Conservation (phyloP, 78 protist genomes). For the Dictyostelium purpureum region DNA sequence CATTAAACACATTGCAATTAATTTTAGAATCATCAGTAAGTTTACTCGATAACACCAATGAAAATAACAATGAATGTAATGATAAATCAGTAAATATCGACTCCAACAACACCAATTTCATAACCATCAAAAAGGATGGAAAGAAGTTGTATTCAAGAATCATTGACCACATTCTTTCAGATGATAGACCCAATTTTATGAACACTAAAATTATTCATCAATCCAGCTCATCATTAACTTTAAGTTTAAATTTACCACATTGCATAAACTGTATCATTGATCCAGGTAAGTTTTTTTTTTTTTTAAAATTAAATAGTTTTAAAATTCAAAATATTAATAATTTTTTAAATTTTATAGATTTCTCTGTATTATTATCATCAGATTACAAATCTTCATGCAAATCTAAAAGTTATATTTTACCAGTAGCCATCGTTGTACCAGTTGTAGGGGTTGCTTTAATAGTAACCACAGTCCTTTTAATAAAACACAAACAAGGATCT, state of each 20-base stretch:
- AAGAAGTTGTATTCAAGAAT: background rate
- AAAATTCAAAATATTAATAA: too few species aligned
- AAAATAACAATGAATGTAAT: background rate
- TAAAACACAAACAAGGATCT: background rate
- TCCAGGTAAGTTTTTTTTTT: background rate
- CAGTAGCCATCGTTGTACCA: background rate
- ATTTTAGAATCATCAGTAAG: background rate
- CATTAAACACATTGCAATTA: background rate
- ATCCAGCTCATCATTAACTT: background rate
- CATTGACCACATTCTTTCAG: background rate
- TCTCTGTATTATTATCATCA: background rate
- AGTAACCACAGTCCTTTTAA: background rate
- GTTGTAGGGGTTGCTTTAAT: background rate
- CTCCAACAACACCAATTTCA: background rate
- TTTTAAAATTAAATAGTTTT: background rate
- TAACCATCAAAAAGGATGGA: background rate
- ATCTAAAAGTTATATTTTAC: background rate
- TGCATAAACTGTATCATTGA: background rate
- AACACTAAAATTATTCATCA: background rate
- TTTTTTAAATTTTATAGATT: background rate
- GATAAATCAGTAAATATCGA: background rate
- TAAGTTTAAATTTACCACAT: background rate
- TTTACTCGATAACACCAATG: background rate
- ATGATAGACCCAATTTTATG: background rate
- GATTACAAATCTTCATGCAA: background rate